Base-by-base conservation (phyloP, 495 filamentous ascomycete genomes). In the Parachaetomium inaequale region DNA sequence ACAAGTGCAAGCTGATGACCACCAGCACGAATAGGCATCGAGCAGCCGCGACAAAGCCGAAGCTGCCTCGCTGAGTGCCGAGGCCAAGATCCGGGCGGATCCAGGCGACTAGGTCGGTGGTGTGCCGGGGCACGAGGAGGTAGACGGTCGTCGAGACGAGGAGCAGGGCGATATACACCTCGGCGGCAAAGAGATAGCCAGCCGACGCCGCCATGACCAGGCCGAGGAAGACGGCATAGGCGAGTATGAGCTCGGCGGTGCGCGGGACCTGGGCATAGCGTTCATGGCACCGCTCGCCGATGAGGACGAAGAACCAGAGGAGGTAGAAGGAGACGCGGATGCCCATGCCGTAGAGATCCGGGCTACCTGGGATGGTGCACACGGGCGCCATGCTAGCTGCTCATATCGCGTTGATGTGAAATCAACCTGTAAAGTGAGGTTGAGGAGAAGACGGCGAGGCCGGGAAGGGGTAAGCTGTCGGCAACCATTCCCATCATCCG, bases 321-420 rank as follows among this genome's bases (percentile, higher is more conserved):
- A 75, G 67, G 47, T 76, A 76, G 56, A 76, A 74, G 14, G 70
- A 66, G 21, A 68, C 56, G 36, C 74, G 73, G 58, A 76, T 74
- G 25, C 74, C 74, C 23, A 75, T 52, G 42, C 74, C 74, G 65
- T 69, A 69, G 57, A 67, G 40, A 15, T 59, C 47, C 3, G 64
- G 58, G 5, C 38, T 68, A 32, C 66, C 66, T 12, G 58, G 0
- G 23, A 66, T 62, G 15, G 54, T 14, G 63, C 68, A 70, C 8
- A 40, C 26, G 8, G 43, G 21, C 2, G 62, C 17, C 62, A 64
- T 64, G 54, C 32, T 34, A 4, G 47, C 26, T 2, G 5, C 42
- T 53, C 14, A 32, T 28, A 52, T 52, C 8, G 49, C n/a, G 3
- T 10, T n/a, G 26, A 12, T 6, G 34, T 36, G 2, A 11, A 36